These are phyloP conservation scores for Zalerion maritima DNA, from an alignment of 495 filamentous ascomycete genomes.

Conservation along the genomic window DNA sequence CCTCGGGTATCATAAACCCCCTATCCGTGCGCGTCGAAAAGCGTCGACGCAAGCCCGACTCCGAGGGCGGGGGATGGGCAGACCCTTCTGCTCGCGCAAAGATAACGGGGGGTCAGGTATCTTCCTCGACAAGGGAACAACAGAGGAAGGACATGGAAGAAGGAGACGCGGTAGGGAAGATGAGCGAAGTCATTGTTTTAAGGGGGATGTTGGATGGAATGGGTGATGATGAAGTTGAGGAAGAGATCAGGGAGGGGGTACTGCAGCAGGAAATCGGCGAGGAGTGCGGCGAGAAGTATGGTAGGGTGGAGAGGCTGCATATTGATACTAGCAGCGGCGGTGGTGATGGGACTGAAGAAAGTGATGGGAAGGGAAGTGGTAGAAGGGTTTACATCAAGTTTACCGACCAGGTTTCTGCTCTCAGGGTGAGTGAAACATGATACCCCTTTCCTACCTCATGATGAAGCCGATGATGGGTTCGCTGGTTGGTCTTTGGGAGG, in stretches of 20 bases:
- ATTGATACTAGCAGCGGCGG: too few relatives aligned
- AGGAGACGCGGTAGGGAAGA: constrained; percentile 50
- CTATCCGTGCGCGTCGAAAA: constrained; percentile 74
- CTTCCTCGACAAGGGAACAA: constrained; percentile 12
- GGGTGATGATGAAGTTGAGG: constrained; percentile 46
- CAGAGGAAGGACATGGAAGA: constrained; percentile 27
- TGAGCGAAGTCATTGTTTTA: constrained; percentile 68
- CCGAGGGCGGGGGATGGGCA: constrained; percentile 65
- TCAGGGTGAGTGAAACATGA: constrained; percentile 58
- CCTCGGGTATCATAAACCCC: constrained; percentile 67
- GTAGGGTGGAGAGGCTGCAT: constrained; percentile 68
- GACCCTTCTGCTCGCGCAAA: constrained; percentile 55
- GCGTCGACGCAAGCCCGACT: constrained; percentile 58
- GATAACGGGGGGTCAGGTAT: constrained; percentile 59
- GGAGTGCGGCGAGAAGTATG: constrained; percentile 81
- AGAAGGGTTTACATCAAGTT: constrained; percentile 81
- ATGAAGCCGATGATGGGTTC: too few relatives aligned
- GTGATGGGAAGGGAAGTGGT: too few relatives aligned
- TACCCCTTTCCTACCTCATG: too few relatives aligned
- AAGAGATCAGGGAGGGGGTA: constrained; percentile 44
- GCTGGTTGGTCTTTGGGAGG: too few relatives aligned
- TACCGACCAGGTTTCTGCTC: constrained; percentile 58
- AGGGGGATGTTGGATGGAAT: constrained; percentile 72
- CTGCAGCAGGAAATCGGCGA: constrained; percentile 90
- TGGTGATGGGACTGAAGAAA: too few relatives aligned